A percentile compares a stretch with the other conserved stretches of the same genome.
phyloP scores from a whole-genome alignment of 768 basidiomycete genomes.

The Pleurotus platypus region DNA sequence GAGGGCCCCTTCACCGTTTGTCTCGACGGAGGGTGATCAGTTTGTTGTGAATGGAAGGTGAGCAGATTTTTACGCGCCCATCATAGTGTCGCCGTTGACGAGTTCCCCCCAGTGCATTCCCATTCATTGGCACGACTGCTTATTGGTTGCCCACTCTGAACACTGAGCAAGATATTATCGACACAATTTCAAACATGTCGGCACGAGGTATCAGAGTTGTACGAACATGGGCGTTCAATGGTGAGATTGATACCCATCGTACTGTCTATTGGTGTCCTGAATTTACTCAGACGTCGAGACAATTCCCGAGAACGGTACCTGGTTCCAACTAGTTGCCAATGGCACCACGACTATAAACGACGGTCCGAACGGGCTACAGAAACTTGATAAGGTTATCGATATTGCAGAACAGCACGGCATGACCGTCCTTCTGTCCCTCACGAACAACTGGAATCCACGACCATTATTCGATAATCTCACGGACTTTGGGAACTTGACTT shows the following conservation, averaged over 20 bases:
- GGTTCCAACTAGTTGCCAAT: slow-evolving; percentile 59
- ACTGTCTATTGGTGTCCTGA: neutral
- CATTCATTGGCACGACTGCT: slow-evolving; percentile 54
- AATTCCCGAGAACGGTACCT: slow-evolving; percentile 55
- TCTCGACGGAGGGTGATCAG: slow-evolving; percentile 37
- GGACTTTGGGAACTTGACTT: neutral
- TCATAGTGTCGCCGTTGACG: neutral
- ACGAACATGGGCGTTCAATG: slow-evolving; percentile 73
- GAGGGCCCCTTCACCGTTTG: slow-evolving; percentile 35
- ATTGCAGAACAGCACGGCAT: slow-evolving; percentile 38
- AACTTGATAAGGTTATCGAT: slow-evolving; percentile 39
- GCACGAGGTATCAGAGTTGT: slow-evolving; percentile 55
- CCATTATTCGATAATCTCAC: slow-evolving; percentile 16
- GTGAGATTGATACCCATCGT: slow-evolving; percentile 21
- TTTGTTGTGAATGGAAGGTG: slow-evolving; percentile 58
- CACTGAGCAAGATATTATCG: slow-evolving; percentile 49
- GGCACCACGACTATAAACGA: slow-evolving; percentile 47
- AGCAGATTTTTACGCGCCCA: too few species aligned
- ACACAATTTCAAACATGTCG: slow-evolving; percentile 55
- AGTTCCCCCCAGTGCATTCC: slow-evolving; percentile 26
- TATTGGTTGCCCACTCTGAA: slow-evolving; percentile 66
- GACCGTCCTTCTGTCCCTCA: slow-evolving; percentile 38
- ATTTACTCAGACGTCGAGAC: slow-evolving; percentile 40
- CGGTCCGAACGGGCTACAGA: slow-evolving; percentile 43
- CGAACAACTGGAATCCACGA: slow-evolving; percentile 46